phyloP scores from a whole-genome alignment of 305 asterid species.

The Withania somnifera region DNA sequence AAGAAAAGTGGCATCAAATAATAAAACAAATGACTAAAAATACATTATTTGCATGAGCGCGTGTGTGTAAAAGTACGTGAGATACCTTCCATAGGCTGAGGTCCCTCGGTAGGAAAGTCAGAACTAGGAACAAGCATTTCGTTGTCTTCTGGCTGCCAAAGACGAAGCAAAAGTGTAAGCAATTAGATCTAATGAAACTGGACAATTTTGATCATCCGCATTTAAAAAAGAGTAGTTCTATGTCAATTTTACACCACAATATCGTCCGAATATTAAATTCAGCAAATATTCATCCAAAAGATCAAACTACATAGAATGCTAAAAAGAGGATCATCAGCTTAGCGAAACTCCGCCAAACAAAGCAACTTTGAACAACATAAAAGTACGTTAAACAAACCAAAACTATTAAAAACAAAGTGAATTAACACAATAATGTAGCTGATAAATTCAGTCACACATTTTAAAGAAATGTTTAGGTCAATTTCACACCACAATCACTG shows the following conservation, averaged over 20 bases:
- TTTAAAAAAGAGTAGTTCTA: not conserved
- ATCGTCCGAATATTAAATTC: not conserved
- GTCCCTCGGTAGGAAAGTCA: slow-evolving; percentile 11
- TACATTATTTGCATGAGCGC: not conserved
- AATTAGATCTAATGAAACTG: not conserved
- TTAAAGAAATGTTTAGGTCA: not conserved
- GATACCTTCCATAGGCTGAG: slow-evolving; percentile 21
- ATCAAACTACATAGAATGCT: not conserved
- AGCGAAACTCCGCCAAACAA: not conserved
- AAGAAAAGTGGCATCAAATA: not conserved
- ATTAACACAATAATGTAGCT: not conserved
- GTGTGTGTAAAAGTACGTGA: slow-evolving; percentile 5
- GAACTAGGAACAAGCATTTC: slow-evolving; percentile 36
- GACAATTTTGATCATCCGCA: not conserved
- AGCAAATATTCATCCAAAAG: not conserved
- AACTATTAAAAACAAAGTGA: not conserved
- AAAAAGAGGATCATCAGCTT: not conserved
- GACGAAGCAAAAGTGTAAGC: not conserved
- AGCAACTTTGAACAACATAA: not conserved
- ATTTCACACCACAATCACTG: not conserved
- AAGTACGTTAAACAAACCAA: not conserved
- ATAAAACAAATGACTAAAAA: not conserved
- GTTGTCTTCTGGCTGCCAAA: slow-evolving; percentile 56
- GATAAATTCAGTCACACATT: not conserved
- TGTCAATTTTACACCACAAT: not conserved